Conservation (phyloP, 208 protist species). For the Angomonas ambiguus region DNA sequence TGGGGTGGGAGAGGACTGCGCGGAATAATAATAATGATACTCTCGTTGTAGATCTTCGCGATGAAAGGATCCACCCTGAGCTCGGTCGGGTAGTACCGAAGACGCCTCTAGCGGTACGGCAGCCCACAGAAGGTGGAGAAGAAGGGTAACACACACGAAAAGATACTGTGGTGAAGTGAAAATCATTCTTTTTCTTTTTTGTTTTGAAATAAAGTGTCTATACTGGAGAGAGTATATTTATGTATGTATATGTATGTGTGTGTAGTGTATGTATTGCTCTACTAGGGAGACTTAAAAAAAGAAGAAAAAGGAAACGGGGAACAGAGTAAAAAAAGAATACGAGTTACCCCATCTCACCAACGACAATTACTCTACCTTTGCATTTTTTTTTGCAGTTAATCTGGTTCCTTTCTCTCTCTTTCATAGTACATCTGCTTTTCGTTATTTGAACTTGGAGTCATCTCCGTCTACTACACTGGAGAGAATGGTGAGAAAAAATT, state of each 20-base stretch:
- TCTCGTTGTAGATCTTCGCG: conserved; percentile 6
- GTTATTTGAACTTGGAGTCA: conserved; percentile 14
- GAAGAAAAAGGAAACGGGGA: conserved; percentile 2
- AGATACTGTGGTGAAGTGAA: too few species aligned
- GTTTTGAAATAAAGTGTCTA: neutral
- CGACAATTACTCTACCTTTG: too few species aligned
- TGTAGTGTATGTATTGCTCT: too few species aligned
- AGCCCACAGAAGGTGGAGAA: too few species aligned
- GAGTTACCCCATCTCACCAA: too few species aligned
- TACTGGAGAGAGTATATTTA: too few species aligned
- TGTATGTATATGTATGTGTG: neutral
- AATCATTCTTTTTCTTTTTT: neutral
- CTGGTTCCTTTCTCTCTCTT: neutral
- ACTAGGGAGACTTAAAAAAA: too few species aligned
- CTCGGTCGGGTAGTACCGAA: conserved; percentile 24
- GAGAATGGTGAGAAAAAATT: conserved; percentile 23
- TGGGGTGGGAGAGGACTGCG: neutral
- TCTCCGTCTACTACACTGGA: conserved; percentile 38
- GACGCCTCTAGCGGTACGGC: too few species aligned
- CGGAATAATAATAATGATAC: neutral
- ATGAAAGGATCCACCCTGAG: conserved; percentile 24
- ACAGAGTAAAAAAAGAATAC: too few species aligned
- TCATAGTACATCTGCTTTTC: neutral
- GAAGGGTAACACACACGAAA: too few species aligned
- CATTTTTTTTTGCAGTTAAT: neutral